Conservation (phyloP, 2,329 filamentous ascomycete species). For the Zasmidium citrigriseum region DNA sequence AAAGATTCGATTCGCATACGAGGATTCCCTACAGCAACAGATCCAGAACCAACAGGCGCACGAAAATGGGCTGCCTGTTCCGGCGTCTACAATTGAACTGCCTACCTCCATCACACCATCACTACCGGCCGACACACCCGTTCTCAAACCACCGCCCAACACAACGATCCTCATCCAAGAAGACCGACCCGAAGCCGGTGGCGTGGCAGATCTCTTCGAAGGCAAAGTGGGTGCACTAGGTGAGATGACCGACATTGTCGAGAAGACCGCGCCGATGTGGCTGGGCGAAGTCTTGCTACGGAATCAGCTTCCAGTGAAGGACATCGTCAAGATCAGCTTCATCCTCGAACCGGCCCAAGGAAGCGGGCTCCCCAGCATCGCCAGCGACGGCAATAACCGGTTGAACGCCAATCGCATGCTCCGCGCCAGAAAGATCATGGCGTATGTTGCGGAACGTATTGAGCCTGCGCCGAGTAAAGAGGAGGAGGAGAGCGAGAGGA, state of each 20-base stretch:
- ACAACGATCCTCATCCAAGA: constrained; percentile 67
- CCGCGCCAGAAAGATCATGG: constrained; percentile 88
- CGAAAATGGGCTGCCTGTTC: constrained; percentile 35
- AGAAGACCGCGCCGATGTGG: constrained; percentile 88
- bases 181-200: constrained; percentile 62
- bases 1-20: constrained; percentile 71
- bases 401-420: constrained; percentile 97
- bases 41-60: constrained; percentile 31
- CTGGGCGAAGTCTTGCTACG: constrained; percentile 81
- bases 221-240: constrained; percentile 80
- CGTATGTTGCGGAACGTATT: constrained; percentile 89
- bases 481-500: constrained; percentile 48
- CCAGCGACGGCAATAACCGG: constrained; percentile 79
- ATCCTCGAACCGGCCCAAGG: constrained; percentile 80
- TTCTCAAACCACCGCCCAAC: constrained; percentile 68
- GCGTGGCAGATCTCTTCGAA: constrained; percentile 82
- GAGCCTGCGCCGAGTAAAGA: constrained; percentile 60
- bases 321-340: constrained; percentile 96
- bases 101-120: constrained; percentile 69
- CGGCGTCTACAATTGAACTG: constrained; percentile 43
- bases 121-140: constrained; percentile 71
- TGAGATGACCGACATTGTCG: constrained; percentile 76
- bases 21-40: constrained; percentile 62
- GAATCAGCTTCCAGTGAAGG: constrained; percentile 81
- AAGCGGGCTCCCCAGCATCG: constrained; percentile 65